Base-by-base conservation (phyloP, 805 yeast species). In the Spathaspora girioi region DNA sequence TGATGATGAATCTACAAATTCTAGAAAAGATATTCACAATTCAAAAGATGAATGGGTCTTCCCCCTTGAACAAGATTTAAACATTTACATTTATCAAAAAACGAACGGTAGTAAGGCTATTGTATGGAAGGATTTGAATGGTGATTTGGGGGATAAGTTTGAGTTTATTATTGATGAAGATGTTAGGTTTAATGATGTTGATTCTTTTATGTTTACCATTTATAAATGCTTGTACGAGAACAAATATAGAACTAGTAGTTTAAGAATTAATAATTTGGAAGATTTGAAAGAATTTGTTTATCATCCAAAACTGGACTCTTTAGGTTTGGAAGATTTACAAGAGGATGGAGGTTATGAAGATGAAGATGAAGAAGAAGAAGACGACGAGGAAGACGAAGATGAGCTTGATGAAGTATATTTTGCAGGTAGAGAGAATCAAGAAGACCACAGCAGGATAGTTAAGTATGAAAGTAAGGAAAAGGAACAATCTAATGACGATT, bases 101-200 rank as follows among this genome's bases (percentile, higher is more conserved):
- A 67, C 73, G 41, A 80, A 81, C 38, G 87, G 85, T 1, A 70
- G 78, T 3, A 69, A 75, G 40, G 82, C 84, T 1, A 78, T 93
- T 26, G 74, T 86, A 0, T 93, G 98, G 98, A 76, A 71, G 12
- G 97, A 94, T 65, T 63, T 82, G 38, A 83, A 83, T 43, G 97
- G 97, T n/a, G 97, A 92, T 60, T 75, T 77, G 5, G 97, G 90
- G 20, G 97, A 92, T 61, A 70, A 76, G 55, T 90, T 86, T 66
- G 96, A 91, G 67, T 92, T 89, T 68, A 77, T 87, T 19, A 81
- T 89, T 47, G 89, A 83, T 54, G 78, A 77, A 46, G 77, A 78
- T 12, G 80, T 84, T n/a, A 72, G 81, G 8, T 59, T 71, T 14
- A 80, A 75, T 23, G 77, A 83, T 40, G 80, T 86, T 40, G 82